Evolutionary conservation across 768 basidiomycete genomes (phyloP), one percentile per base, ranked within the genome.

Genomic region (Pleurotus djamor): DNA sequence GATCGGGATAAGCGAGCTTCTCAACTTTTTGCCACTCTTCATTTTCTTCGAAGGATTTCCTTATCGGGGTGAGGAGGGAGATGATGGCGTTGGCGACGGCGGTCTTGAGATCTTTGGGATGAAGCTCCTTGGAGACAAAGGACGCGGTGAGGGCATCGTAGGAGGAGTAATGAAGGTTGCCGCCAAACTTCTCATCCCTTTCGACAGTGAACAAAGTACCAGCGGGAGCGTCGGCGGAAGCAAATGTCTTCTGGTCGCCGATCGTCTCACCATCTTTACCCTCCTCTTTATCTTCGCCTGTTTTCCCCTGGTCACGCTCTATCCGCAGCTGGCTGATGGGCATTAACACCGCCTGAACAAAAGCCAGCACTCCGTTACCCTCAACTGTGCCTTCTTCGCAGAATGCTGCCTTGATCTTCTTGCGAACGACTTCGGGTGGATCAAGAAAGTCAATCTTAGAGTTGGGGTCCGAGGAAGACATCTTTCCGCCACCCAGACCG

Each of bases 401-500:
- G 70, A 96, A 94, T 0, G 97, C 96, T 21, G 79, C 78, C 72
- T 91, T 94, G 73, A 98, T 85, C 79, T 98, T 98, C 74, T 86
- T 88, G 67, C 89, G 88, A 51, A 98, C 84, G 44, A 79, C 83
- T 33, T 92, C 90, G 0, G 95, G 87, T 3, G 86, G 71, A 72
- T 98, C 96, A 62, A 99, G 86, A 74, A 98, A 93, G 76, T 99
- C 97, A 71, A 98, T 96, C 74, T 99, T 99, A 63, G 92, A 95
- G 71, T 97, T 93, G 34, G 94, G 94, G 66, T 98, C 96, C 0
- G 96, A 98, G 1, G 95, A 89, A 13, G 95, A 97, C 97, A 99
- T 98, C 71, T 99, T 99, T 14, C 94, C 92, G 35, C 96, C 96
- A 45, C 88, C 87, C 36, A 97, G 81, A 47, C 96, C 95, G 34